phyloP scores from a whole-genome alignment of 192 early-diverging fungal genomes.

The Chytriomyces sp. region DNA sequence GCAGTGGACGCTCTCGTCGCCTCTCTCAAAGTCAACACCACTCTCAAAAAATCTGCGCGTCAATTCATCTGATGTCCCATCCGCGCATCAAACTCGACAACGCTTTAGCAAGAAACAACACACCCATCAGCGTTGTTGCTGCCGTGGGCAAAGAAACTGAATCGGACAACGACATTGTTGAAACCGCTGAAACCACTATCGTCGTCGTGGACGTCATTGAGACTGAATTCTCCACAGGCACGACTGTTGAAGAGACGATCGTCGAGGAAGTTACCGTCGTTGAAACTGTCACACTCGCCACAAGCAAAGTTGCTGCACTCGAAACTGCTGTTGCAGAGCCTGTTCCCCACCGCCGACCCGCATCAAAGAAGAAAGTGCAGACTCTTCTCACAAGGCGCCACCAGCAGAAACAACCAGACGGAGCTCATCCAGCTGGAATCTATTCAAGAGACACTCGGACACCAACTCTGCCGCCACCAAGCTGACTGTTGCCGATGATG shows the following conservation, averaged over 20 bases:
- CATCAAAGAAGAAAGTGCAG: background rate
- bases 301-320: background rate
- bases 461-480: slow-evolving; percentile 3
- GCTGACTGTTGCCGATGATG: background rate
- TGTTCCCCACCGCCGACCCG: background rate
- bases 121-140: background rate
- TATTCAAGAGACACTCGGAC: background rate
- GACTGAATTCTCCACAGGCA: background rate
- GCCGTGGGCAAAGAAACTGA: background rate
- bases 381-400: slow-evolving; percentile 19
- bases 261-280: background rate
- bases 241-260: background rate
- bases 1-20: slow-evolving; percentile 13
- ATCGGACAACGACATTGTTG: background rate
- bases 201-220: background rate
- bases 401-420: slow-evolving; percentile 25
- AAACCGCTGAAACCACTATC: background rate
- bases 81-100: slow-evolving; percentile 49
- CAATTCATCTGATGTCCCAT: slow-evolving; percentile 45
- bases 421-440: slow-evolving; percentile 18
- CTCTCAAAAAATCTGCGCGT: slow-evolving; percentile 45
- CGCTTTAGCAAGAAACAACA: slow-evolving; percentile 55
- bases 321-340: background rate
- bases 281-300: background rate
- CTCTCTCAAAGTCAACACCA: background rate